Evolutionary conservation across 1,284 basidiomycete species (phyloP), one percentile per base, ranked within the genome.

Genomic region (Marasmius tenuissimus): DNA sequence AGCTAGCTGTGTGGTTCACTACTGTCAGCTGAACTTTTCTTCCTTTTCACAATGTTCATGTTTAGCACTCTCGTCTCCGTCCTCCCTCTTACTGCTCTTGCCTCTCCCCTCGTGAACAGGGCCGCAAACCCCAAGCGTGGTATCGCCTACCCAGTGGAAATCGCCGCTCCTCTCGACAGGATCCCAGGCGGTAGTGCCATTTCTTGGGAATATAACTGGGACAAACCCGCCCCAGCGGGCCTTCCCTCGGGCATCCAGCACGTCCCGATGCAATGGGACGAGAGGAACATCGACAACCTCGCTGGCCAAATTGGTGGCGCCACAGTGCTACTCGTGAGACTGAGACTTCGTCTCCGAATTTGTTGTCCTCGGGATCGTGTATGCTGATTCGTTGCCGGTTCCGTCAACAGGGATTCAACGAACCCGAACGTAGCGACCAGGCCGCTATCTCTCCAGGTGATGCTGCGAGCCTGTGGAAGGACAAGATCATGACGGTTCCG

Each of bases 201-300:
- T 54, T 63, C 62, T 3, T 63, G 62, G 62, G 55, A 53, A 20
- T 63, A 63, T 47, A 54, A 63, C 57, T 63, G 62, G 62, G 48
- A 33, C 6, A 45, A 39, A 20, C 37, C 14, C 5, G 54, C 59
- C 40, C 59, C 59, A 11, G 33, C 54, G 9, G 50, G 51, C 16
- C 33, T 63, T 16, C 59, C 59, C 10, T 4, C 18, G 4, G 62
- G 51, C 49, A 60, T 60, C 27, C 40, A 58, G 35, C 56, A 58
- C 34, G 62, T 63, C 22, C 62, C 62, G 33, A 63, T 63, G 62
- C 62, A 63, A 27, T 58, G 57, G 55, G 62, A 56, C 16, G 39
- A 48, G 27, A 37, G 48, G 10, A 42, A 51, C 27, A 61, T 63
- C 14, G 59, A 52, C 8, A 34, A 33, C 4, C 54, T 63, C 14